Evolutionary conservation across 2,329 filamentous ascomycete species (phyloP).

Genomic region (Calonectria pauciramosa): DNA sequence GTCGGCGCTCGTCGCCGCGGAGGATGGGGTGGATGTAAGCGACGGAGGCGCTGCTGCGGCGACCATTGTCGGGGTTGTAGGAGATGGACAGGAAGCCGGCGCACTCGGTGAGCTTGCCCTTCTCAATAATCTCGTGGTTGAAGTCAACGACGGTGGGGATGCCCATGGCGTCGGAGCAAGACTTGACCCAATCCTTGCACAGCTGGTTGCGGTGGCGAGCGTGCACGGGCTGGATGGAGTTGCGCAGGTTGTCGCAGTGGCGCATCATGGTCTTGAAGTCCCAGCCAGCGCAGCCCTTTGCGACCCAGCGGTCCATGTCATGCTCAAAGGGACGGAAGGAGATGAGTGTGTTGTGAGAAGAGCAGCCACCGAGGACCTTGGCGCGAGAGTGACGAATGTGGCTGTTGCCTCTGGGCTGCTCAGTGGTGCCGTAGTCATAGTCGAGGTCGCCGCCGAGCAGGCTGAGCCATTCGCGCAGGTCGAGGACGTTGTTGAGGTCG

Average conservation of each 20-base stretch:
- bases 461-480: constrained; percentile 88
- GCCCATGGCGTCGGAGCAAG: constrained; percentile 82
- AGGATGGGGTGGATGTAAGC: constrained; percentile 95
- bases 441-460: constrained; percentile 90
- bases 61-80: constrained; percentile 91
- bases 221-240: constrained; percentile 92
- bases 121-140: constrained; percentile 84
- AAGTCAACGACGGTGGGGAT: constrained; percentile 89
- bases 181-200: constrained; percentile 89
- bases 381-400: constrained; percentile 92
- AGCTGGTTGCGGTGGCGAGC: constrained; percentile 89
- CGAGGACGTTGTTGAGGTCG: constrained; percentile 87
- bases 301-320: constrained; percentile 88
- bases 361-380: constrained; percentile 93
- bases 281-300: constrained; percentile 87
- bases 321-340: constrained; percentile 93
- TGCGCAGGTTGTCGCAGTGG: constrained; percentile 85
- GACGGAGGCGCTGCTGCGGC: constrained; percentile 87
- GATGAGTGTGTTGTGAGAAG: constrained; percentile 93
- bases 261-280: constrained; percentile 87
- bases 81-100: constrained; percentile 93
- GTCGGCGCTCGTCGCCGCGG: constrained; percentile 82
- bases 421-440: constrained; percentile 90
- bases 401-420: constrained; percentile 93
- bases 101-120: constrained; percentile 79